Conservation (phyloP, 2,329 filamentous ascomycete species). For the Pestalotiopsis sp. region DNA sequence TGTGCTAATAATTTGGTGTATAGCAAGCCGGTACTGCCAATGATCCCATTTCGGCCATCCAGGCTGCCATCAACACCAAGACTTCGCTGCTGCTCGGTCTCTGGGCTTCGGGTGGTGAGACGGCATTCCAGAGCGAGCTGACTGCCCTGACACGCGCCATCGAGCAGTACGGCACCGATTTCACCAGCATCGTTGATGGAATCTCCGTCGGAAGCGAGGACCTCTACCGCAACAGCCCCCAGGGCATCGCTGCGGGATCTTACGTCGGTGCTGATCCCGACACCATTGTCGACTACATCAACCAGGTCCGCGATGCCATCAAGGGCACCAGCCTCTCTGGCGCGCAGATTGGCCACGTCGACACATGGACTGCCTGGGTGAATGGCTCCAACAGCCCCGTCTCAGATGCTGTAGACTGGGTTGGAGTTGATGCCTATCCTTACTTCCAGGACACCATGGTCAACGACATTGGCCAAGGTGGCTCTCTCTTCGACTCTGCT, state of each 20-base stretch:
- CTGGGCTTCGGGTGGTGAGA: slow-evolving; percentile 74
- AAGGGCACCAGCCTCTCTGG: slow-evolving; percentile 60
- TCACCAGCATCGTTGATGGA: slow-evolving; percentile 71
- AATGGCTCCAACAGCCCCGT: slow-evolving; percentile 74
- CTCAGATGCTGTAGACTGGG: slow-evolving; percentile 72
- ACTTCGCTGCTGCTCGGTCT: slow-evolving; percentile 81
- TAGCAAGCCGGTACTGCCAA: slow-evolving; percentile 67
- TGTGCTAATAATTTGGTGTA: slow-evolving; percentile 16
- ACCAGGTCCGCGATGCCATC: slow-evolving; percentile 66
- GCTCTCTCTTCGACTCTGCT: slow-evolving; percentile 69
- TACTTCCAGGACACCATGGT: slow-evolving; percentile 75
- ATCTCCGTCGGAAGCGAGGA: slow-evolving; percentile 90
- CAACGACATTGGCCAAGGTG: slow-evolving; percentile 68
- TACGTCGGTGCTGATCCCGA: slow-evolving; percentile 66
- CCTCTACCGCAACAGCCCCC: slow-evolving; percentile 77
- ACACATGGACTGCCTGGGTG: slow-evolving; percentile 83
- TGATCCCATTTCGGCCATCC: slow-evolving; percentile 52
- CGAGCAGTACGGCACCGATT: slow-evolving; percentile 64
- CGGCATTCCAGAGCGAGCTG: slow-evolving; percentile 72
- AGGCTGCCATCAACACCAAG: slow-evolving; percentile 79
- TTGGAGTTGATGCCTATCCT: slow-evolving; percentile 84
- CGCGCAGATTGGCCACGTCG: slow-evolving; percentile 77
- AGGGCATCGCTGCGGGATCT: slow-evolving; percentile 64
- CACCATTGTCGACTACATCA: slow-evolving; percentile 70
- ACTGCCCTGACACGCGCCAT: slow-evolving; percentile 72